Conservation (phyloP, 2,329 filamentous ascomycete species). For the Trichoderma pleuroti region DNA sequence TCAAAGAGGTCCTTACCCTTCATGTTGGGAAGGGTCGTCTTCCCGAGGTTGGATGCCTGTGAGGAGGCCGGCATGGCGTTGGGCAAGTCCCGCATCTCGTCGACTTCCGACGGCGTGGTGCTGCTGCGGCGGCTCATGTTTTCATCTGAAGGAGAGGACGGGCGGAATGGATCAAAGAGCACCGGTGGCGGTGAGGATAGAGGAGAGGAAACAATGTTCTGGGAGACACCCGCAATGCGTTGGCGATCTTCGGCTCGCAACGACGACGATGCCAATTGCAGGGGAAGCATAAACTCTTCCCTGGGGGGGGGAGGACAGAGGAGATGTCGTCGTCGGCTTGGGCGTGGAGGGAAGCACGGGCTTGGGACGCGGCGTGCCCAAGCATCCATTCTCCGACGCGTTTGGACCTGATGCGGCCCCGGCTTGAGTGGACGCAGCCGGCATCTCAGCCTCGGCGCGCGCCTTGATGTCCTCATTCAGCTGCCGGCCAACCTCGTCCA, state of each 20-base stretch:
- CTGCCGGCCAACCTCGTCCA: slow-evolving; percentile 17
- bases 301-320: slow-evolving; percentile 38
- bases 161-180: slow-evolving; percentile 50
- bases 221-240: slow-evolving; percentile 23
- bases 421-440: slow-evolving; percentile 17
- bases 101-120: slow-evolving; percentile 44
- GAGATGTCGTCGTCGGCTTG: slow-evolving; percentile 33
- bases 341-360: slow-evolving; percentile 20
- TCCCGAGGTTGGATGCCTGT: slow-evolving; percentile 35
- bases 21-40: slow-evolving; percentile 52
- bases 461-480: slow-evolving; percentile 26
- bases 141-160: slow-evolving; percentile 35
- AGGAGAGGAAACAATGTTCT: slow-evolving; percentile 47
- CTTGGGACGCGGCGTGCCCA: slow-evolving; percentile 21
- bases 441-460: not conserved
- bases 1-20: slow-evolving; percentile 72
- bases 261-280: slow-evolving; percentile 26
- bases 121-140: slow-evolving; percentile 37
- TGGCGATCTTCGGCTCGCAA: slow-evolving; percentile 26
- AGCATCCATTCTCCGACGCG: slow-evolving; percentile 5
- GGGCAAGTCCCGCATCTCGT: slow-evolving; percentile 41
- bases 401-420: not conserved
- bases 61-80: slow-evolving; percentile 41
- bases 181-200: slow-evolving; percentile 54
- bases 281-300: slow-evolving; percentile 30